Evolutionary conservation across 352 stramenopile species (phyloP).

Genomic region (Pythium plurisporium): DNA sequence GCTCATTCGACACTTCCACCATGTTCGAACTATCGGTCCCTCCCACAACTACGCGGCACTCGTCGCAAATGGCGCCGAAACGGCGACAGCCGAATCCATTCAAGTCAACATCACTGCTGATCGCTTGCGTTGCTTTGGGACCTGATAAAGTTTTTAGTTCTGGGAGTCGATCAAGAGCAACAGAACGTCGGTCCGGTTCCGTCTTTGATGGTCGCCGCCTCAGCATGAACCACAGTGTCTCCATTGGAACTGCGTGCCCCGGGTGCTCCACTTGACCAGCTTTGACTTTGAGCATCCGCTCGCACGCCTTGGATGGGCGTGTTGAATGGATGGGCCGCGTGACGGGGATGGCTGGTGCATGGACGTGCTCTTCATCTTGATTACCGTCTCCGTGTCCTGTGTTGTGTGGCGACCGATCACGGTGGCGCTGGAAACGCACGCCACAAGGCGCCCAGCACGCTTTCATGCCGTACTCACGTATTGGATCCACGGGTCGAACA

Average conservation of each 20-base stretch:
- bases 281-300: slow-evolving; percentile 14
- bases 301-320: slow-evolving; percentile 9
- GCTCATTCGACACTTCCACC: too few relatives aligned
- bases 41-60: slow-evolving; percentile 3
- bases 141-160: too few relatives aligned
- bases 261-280: slow-evolving; percentile 9
- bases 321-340: not conserved
- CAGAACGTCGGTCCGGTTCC: not conserved
- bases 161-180: too few relatives aligned
- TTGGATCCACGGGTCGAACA: not conserved
- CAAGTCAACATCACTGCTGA: not conserved
- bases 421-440: slow-evolving; percentile 12
- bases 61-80: slow-evolving; percentile 23
- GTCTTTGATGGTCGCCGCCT: not conserved
- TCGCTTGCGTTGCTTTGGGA: too few relatives aligned
- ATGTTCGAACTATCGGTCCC: not conserved
- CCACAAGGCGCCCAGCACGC: slow-evolving; percentile 45
- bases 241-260: slow-evolving; percentile 6
- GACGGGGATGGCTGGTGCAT: too few relatives aligned
- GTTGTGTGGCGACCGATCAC: not conserved
- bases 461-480: not conserved
- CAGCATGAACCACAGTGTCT: slow-evolving; percentile 22
- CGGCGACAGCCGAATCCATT: slow-evolving; percentile 21
- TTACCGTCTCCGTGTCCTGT: not conserved
- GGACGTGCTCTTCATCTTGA: not conserved